Conservation (phyloP, 1,284 basidiomycete genomes). For the Moesziomyces antarcticus region DNA sequence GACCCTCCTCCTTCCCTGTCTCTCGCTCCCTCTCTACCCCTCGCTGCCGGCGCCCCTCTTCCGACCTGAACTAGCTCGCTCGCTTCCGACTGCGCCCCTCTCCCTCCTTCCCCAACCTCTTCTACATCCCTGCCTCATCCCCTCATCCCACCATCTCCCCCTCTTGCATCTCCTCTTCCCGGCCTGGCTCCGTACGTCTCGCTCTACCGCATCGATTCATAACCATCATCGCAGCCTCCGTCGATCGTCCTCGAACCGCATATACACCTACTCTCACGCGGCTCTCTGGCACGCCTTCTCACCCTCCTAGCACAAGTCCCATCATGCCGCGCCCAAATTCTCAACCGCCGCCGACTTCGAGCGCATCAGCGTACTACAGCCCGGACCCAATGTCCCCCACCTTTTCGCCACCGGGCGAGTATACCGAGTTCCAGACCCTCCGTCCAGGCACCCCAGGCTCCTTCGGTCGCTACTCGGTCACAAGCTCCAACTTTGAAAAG, state of each 20-base stretch:
- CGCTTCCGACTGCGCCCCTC: neutral
- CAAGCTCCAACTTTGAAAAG: constrained; percentile 31
- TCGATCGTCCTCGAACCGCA: neutral
- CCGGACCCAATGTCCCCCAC: constrained; percentile 43
- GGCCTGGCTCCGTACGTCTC: no score
- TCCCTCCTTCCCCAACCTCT: neutral
- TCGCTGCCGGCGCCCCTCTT: neutral
- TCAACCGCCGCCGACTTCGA: constrained; percentile 2
- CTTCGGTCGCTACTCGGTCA: constrained; percentile 36
- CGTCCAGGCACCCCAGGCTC: constrained; percentile 40
- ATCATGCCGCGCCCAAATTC: constrained; percentile 25
- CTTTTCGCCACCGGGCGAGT: constrained; percentile 42
- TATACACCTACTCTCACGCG: neutral
- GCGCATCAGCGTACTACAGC: constrained; percentile 32
- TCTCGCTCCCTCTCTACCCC: neutral
- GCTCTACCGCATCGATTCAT: neutral
- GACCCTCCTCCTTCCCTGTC: neutral
- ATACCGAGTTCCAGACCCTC: constrained; percentile 43
- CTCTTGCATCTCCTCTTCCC: neutral
- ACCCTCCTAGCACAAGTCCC: neutral
- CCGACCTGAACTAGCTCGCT: no score
- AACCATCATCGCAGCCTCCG: neutral
- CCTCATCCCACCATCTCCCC: neutral
- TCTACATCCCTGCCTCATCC: neutral
- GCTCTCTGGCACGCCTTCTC: no score